These are phyloP conservation scores for Boehmeria nivea DNA, from an alignment of 306 rosid species.

Conservation along the genomic window DNA sequence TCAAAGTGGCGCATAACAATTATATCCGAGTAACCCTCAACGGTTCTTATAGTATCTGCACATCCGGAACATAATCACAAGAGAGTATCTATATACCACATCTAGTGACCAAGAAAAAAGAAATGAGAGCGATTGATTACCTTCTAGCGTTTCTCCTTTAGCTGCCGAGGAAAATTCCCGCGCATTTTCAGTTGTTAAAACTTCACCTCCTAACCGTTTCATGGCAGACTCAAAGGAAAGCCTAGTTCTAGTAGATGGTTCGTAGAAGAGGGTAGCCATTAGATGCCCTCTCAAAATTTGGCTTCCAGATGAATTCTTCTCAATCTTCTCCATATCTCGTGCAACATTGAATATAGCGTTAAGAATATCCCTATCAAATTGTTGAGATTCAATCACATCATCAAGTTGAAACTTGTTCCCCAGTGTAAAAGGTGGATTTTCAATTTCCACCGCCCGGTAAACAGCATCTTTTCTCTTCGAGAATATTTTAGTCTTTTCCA, in stretches of 20 bases:
- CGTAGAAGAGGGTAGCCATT: conserved; percentile 91
- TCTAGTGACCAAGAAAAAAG: too few relatives aligned
- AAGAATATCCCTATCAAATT: conserved; percentile 65
- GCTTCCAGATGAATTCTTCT: conserved; percentile 63
- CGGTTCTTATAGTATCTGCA: conserved; percentile 82
- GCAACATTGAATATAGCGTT: conserved; percentile 68
- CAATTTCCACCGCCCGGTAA: conserved; percentile 10
- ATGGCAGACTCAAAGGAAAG: conserved; percentile 95
- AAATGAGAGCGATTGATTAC: conserved; percentile 26
- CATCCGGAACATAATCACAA: conserved; percentile 17
- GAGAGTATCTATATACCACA: too few relatives aligned
- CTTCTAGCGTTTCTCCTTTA: conserved; percentile 94
- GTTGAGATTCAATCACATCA: conserved; percentile 88
- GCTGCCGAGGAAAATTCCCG: conserved; percentile 89
- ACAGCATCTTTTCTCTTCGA: too few relatives aligned
- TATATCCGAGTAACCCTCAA: conserved; percentile 85
- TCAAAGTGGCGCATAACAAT: conserved; percentile 92
- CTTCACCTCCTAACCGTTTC: conserved; percentile 90
- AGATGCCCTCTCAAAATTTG: conserved; percentile 75
- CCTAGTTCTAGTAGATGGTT: conserved; percentile 88
- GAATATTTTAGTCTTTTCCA: too few relatives aligned
- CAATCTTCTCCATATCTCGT: conserved; percentile 67
- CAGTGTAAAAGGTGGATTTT: conserved; percentile 31
- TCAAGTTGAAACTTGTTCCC: conserved; percentile 64
- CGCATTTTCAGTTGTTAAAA: conserved; percentile 88